Percentiles rank a stretch among this genome's conserved stretches.
Conservation (phyloP, 2,329 filamentous ascomycete species). For the Aspergillus japonicus region DNA sequence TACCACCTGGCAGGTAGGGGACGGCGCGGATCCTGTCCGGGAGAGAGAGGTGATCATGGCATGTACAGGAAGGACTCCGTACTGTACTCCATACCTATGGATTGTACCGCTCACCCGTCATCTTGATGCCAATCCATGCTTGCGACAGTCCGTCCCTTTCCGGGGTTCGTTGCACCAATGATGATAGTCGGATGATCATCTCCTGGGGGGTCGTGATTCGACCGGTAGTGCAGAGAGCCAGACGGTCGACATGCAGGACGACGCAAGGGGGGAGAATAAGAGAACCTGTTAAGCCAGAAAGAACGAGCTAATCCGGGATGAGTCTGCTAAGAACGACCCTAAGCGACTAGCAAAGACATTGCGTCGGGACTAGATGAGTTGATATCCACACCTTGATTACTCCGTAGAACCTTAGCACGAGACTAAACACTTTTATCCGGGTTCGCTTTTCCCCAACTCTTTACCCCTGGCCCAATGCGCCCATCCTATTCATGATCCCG, state of each 20-base stretch:
- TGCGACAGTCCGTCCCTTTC: neutral
- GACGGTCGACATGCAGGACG: constrained; percentile 14
- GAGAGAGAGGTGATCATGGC: too few species aligned
- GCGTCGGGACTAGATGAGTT: neutral
- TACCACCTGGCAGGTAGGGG: too few species aligned
- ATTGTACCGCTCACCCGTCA: neutral
- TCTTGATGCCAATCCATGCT: neutral
- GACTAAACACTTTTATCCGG: constrained; percentile 1
- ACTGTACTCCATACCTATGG: too few species aligned
- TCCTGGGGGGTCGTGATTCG: constrained; percentile 5
- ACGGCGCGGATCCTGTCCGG: too few species aligned
- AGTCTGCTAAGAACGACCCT: neutral
- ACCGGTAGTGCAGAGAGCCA: constrained; percentile 1
- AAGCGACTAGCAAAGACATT: neutral
- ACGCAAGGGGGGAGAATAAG: constrained; percentile 20
- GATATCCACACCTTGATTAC: neutral
- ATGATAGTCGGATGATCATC: constrained; percentile 19
- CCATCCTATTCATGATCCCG: constrained; percentile 5
- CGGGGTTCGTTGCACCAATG: neutral
- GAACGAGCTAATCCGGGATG: neutral
- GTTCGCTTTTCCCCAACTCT: constrained; percentile 10
- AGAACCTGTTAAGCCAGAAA: constrained; percentile 7
- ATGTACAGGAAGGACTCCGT: too few species aligned
- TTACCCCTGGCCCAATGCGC: constrained; percentile 15
- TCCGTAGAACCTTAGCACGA: neutral